These are phyloP conservation scores for Apophysomyces elegans DNA, from an alignment of 371 early-diverging fungal species.

Conservation along the genomic window DNA sequence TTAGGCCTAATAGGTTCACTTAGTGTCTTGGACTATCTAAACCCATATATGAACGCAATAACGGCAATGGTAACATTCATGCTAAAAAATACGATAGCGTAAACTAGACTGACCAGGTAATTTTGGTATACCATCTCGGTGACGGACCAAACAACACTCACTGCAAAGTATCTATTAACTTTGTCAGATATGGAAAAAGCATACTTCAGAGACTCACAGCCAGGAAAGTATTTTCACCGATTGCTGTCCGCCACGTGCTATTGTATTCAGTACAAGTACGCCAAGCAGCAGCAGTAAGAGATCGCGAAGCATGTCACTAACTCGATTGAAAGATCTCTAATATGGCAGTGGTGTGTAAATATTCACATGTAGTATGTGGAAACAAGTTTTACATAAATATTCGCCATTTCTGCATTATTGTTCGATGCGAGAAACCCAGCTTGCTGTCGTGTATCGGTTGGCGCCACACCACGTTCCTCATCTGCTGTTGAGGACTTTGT, in stretches of 20 bases:
- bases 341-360: not conserved
- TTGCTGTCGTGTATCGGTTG: slow-evolving; percentile 7
- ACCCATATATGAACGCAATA: not conserved
- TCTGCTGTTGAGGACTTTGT: not conserved
- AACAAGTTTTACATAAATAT: not conserved
- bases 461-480: not conserved
- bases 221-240: slow-evolving; percentile 24
- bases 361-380: not conserved
- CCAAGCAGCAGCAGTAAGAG: slow-evolving; percentile 20
- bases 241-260: slow-evolving; percentile 24
- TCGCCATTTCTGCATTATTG: not conserved
- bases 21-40: not conserved
- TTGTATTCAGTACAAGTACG: slow-evolving; percentile 23
- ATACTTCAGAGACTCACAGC: slow-evolving; percentile 18
- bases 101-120: not conserved
- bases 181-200: not conserved
- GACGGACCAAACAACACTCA: not conserved
- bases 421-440: not conserved
- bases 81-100: slow-evolving; percentile 25
- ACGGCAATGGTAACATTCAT: slow-evolving; percentile 36
- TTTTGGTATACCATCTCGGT: not conserved
- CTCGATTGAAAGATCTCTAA: not conserved
- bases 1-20: not conserved
- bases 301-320: slow-evolving; percentile 25
- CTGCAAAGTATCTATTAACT: not conserved